Evolutionary conservation across 2,329 filamentous ascomycete genomes (phyloP).

Genomic region (Sordariomycetes sp.): DNA sequence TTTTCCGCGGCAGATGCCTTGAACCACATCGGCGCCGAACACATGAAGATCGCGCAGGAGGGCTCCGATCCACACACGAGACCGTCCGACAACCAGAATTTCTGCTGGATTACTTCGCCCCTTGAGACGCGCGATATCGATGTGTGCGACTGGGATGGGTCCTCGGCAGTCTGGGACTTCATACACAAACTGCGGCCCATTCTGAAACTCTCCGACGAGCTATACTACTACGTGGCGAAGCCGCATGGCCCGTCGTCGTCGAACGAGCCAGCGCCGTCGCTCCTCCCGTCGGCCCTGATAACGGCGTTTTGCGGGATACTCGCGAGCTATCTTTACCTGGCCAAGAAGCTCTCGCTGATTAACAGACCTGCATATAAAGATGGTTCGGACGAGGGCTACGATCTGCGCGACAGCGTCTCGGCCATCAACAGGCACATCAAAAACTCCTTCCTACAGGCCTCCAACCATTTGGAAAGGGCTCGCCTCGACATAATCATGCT

Average conservation of each 20-base stretch:
- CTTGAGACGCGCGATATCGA: background rate
- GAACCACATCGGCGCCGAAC: background rate
- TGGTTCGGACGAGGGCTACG: background rate
- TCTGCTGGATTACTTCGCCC: background rate
- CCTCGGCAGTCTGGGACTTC: background rate
- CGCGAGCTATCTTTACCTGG: background rate
- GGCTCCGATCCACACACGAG: background rate
- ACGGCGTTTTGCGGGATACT: background rate
- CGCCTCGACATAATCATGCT: slow-evolving; percentile 9
- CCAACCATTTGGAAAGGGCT: background rate
- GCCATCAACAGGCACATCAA: background rate
- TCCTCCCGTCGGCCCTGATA: background rate
- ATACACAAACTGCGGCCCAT: background rate
- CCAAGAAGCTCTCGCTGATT: background rate
- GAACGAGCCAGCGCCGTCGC: background rate
- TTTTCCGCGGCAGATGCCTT: background rate
- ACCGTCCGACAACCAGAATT: background rate
- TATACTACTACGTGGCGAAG: background rate
- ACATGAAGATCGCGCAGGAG: background rate
- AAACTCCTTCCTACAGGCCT: background rate
- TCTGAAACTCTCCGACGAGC: background rate
- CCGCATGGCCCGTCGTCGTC: background rate
- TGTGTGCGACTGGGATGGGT: background rate
- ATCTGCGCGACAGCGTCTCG: background rate
- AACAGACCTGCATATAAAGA: background rate